phyloP scores from a whole-genome alignment of 2,329 filamentous ascomycete genomes.

The Incumbomyces delicatus region DNA sequence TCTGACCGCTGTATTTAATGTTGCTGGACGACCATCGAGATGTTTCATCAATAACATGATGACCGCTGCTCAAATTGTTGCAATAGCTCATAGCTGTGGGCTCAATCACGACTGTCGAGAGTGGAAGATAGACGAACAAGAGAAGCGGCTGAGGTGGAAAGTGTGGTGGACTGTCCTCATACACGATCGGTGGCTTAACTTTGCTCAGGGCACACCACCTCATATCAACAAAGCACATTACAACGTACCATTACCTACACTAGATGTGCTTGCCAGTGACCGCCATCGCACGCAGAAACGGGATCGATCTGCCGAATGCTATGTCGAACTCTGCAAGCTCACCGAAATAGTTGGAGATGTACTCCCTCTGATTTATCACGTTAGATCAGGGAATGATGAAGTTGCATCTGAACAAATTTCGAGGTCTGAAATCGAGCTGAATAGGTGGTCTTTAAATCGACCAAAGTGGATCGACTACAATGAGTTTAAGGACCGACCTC shows the following conservation, averaged over 20 bases:
- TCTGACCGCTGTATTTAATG: constrained; percentile 47
- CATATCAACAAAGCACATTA: constrained; percentile 45
- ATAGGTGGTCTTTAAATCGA: constrained; percentile 36
- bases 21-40: constrained; percentile 45
- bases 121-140: constrained; percentile 42
- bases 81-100: constrained; percentile 46
- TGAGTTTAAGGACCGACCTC: constrained; percentile 24
- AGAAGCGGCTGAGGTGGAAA: constrained; percentile 43
- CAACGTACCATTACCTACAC: constrained; percentile 45
- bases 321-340: constrained; percentile 44
- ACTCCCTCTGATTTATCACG: constrained; percentile 36
- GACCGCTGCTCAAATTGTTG: constrained; percentile 44
- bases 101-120: constrained; percentile 45
- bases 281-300: constrained; percentile 31
- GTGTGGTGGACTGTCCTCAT: constrained; percentile 50
- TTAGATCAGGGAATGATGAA: constrained; percentile 33
- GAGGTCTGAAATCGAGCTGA: constrained; percentile 36
- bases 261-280: constrained; percentile 31
- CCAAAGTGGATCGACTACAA: constrained; percentile 34
- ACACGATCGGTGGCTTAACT: constrained; percentile 48
- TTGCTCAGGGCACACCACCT: constrained; percentile 47
- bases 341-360: constrained; percentile 38
- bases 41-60: constrained; percentile 36
- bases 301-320: constrained; percentile 39
- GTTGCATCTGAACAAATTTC: constrained; percentile 37